Conservation (phyloP, 306 rosid species). For the Pterocarpus macrocarpus region DNA sequence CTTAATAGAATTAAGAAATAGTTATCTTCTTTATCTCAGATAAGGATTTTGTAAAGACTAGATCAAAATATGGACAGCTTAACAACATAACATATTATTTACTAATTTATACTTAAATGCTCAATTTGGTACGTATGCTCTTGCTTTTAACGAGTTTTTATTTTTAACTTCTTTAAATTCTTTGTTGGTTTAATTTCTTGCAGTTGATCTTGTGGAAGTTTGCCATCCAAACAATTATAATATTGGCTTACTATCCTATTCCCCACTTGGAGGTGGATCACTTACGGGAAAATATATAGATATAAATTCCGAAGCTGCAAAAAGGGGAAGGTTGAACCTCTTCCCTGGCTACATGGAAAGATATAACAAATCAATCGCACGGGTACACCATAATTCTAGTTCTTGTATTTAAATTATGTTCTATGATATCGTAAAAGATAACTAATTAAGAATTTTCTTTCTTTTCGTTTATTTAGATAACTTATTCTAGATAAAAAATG, state of each 20-base stretch:
- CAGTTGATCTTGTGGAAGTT: constrained; percentile 92
- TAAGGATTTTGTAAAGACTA: no score
- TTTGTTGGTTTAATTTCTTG: constrained; percentile 43
- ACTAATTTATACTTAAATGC: neutral
- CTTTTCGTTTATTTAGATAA: neutral
- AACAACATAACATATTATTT: neutral
- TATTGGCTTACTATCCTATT: constrained; percentile 83
- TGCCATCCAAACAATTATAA: constrained; percentile 87
- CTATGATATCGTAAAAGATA: constrained; percentile 16
- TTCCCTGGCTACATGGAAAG: constrained; percentile 93
- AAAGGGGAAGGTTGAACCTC: constrained; percentile 78
- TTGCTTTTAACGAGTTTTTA: neutral
- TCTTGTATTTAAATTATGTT: constrained; percentile 32
- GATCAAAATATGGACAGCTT: constrained; percentile 3
- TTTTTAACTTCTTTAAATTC: neutral
- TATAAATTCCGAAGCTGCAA: constrained; percentile 65
- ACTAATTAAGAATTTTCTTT: constrained; percentile 19
- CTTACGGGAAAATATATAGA: constrained; percentile 87
- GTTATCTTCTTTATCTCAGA: no score
- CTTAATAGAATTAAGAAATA: no score
- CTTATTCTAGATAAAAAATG: no score
- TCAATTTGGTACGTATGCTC: neutral
- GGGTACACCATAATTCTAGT: constrained; percentile 56
- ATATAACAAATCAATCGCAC: constrained; percentile 75
- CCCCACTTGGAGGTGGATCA: constrained; percentile 84